phyloP scores from a whole-genome alignment of 2,329 filamentous ascomycete species.

The Pseudogymnoascus sp. region DNA sequence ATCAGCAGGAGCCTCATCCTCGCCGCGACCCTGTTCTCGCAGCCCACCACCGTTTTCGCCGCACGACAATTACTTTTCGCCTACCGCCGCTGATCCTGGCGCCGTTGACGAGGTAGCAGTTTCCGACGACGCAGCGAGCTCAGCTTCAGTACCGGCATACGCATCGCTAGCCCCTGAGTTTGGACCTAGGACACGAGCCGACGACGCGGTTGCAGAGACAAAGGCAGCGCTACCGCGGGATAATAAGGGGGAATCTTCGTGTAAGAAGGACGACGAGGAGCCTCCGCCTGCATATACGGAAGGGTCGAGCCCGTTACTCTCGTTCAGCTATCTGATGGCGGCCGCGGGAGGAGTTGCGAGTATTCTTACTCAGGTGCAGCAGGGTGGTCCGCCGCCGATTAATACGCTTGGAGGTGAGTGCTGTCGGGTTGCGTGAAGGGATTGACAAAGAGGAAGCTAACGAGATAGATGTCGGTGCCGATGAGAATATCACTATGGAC shows the following conservation, averaged over 20 bases:
- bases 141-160: conserved; percentile 47
- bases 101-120: conserved; percentile 33
- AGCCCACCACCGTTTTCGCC: background rate
- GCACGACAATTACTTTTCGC: conserved; percentile 42
- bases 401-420: conserved; percentile 76
- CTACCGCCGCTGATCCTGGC: conserved; percentile 41
- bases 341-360: conserved; percentile 93
- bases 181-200: conserved; percentile 22
- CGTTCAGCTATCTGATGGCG: conserved; percentile 96
- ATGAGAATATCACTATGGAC: conserved; percentile 93
- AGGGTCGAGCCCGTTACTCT: conserved; percentile 83
- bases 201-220: conserved; percentile 60
- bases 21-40: conserved; percentile 41
- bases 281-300: conserved; percentile 94
- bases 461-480: conserved; percentile 64
- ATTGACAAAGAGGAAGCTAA: conserved; percentile 5
- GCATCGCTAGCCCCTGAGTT: conserved; percentile 31
- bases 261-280: conserved; percentile 77
- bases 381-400: conserved; percentile 76
- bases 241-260: conserved; percentile 66
- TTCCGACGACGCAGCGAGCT: conserved; percentile 33
- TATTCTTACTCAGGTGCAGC: conserved; percentile 98
- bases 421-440: background rate
- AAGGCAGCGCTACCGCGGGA: conserved; percentile 79
- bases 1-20: conserved; percentile 46